These are phyloP conservation scores for Henckelia pumila DNA, from an alignment of 257 asterid genomes.

Conservation along the genomic window DNA sequence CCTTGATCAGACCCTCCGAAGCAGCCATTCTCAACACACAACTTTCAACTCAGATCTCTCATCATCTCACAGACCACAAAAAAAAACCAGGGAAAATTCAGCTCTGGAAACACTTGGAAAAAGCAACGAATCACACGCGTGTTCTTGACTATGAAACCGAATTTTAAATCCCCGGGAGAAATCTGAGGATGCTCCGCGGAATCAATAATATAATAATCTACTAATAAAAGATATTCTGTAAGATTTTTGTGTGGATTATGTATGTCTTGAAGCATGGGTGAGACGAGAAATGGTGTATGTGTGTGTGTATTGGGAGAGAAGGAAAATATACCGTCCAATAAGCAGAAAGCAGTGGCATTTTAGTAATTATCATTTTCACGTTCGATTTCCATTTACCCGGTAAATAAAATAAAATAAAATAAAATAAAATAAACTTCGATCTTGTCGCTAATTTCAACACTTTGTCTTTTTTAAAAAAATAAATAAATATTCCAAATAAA, in stretches of 20 bases:
- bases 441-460: no score
- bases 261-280: neutral
- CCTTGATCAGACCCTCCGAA: constrained; percentile 62
- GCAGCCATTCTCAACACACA: constrained; percentile 39
- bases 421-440: no score
- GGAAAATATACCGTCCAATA: no score
- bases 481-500: no score
- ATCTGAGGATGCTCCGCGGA: neutral
- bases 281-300: neutral
- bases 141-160: neutral
- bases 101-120: constrained; percentile 3
- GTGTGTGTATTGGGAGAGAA: neutral
- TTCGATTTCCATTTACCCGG: neutral
- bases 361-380: no score
- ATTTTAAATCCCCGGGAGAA: neutral
- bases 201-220: neutral
- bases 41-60: constrained; percentile 61
- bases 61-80: constrained; percentile 45
- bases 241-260: neutral
- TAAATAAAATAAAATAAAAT: no score
- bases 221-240: no score
- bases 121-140: neutral
- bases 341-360: neutral
- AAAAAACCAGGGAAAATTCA: neutral
- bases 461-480: no score